Evolutionary conservation across 129 eudicot species (phyloP).

Genomic region (Flaveria linearis): DNA sequence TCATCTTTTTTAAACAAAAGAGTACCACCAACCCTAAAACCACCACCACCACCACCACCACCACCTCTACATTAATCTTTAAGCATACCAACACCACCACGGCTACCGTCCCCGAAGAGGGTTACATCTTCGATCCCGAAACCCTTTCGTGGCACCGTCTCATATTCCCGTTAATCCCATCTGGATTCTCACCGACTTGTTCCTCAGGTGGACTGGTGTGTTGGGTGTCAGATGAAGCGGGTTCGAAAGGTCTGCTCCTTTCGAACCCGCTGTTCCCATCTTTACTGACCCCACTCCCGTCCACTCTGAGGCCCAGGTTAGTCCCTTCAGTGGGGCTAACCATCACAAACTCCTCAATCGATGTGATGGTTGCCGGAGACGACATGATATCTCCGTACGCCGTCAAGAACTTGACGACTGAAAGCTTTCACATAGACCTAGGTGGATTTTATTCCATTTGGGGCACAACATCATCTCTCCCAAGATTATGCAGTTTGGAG

Average conservation of each 20-base stretch:
- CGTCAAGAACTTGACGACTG: constrained; percentile 81
- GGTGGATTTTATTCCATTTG: constrained; percentile 84
- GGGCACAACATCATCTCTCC: constrained; percentile 83
- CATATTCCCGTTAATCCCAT: constrained; percentile 64
- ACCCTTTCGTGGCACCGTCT: constrained; percentile 65
- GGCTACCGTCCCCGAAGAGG: constrained; percentile 37
- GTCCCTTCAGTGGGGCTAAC: constrained; percentile 73
- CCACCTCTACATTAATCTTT: constrained; percentile 17
- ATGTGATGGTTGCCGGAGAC: constrained; percentile 74
- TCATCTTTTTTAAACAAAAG: constrained; percentile 80
- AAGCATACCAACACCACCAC: background rate
- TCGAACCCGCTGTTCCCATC: constrained; percentile 64
- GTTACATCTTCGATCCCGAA: constrained; percentile 68
- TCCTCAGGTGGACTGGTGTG: constrained; percentile 83
- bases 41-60: constrained; percentile 20
- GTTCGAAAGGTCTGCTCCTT: constrained; percentile 63
- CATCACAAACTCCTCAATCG: constrained; percentile 67
- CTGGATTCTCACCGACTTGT: constrained; percentile 63
- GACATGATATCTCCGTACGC: constrained; percentile 94
- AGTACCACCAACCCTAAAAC: constrained; percentile 33
- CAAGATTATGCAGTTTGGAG: constrained; percentile 86
- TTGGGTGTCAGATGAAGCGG: constrained; percentile 84
- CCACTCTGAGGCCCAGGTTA: constrained; percentile 71
- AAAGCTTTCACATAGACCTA: constrained; percentile 77
- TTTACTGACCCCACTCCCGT: constrained; percentile 57